A percentile compares a stretch with the other conserved stretches of the same genome.
These are phyloP conservation scores for Metschnikowia drakensbergensis DNA, from an alignment of 805 yeast genomes.

Conservation along the genomic window DNA sequence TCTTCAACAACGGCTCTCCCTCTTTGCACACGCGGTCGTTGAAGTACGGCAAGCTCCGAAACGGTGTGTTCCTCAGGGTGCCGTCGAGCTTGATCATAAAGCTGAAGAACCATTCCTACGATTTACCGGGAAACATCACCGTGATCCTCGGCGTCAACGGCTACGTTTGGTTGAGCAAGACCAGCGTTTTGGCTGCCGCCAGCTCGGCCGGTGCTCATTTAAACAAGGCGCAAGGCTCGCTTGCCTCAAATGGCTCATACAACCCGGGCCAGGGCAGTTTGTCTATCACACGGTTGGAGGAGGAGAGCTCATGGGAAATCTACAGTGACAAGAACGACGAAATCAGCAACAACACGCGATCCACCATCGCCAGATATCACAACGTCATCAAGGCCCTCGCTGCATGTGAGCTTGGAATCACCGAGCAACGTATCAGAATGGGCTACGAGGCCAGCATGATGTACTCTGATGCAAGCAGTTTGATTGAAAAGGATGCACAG, in stretches of 20 bases:
- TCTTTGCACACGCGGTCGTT: slow-evolving; percentile 92
- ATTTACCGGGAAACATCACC: slow-evolving; percentile 91
- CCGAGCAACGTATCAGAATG: slow-evolving; percentile 69
- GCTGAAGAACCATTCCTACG: slow-evolving; percentile 82
- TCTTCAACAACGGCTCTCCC: slow-evolving; percentile 87
- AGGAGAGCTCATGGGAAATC: slow-evolving; percentile 92
- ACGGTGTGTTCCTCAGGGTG: slow-evolving; percentile 78
- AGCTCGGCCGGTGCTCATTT: slow-evolving; percentile 21
- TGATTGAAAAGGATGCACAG: slow-evolving; percentile 71
- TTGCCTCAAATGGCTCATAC: slow-evolving; percentile 38
- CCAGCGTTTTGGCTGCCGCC: slow-evolving; percentile 32
- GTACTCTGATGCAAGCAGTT: slow-evolving; percentile 43
- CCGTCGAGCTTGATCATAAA: slow-evolving; percentile 82
- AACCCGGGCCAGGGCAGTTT: slow-evolving; percentile 57
- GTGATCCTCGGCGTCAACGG: slow-evolving; percentile 93
- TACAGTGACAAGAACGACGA: slow-evolving; percentile 84
- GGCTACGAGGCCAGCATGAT: slow-evolving; percentile 90
- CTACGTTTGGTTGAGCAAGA: slow-evolving; percentile 83
- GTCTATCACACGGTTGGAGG: slow-evolving; percentile 81
- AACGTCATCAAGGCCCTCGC: slow-evolving; percentile 81
- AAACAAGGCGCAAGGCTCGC: slow-evolving; percentile 38
- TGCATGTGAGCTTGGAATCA: slow-evolving; percentile 81
- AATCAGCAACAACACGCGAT: slow-evolving; percentile 59
- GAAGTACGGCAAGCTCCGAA: slow-evolving; percentile 90
- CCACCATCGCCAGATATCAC: slow-evolving; percentile 77